Base-by-base conservation (phyloP, 768 basidiomycete genomes). In the Vararia minispora region DNA sequence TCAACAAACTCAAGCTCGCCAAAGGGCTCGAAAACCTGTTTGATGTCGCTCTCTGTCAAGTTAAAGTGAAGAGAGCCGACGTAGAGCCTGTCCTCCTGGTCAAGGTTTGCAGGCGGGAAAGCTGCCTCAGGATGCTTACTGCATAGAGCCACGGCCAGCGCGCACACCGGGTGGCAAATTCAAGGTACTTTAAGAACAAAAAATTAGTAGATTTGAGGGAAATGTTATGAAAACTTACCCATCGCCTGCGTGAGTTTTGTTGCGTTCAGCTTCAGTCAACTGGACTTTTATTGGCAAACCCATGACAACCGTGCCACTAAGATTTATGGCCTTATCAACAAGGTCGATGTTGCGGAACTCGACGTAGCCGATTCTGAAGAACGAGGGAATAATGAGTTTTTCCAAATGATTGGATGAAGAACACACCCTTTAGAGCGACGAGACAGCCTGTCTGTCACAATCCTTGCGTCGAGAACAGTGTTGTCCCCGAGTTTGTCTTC, bases 1-100 rank as follows among this genome's bases (percentile, higher is more conserved):
- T 99, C 94, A 58, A 99, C 91, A 65, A 92, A 92, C 62, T 94
- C 94, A 50, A 99, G 71, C 63, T 92, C 87, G 52, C 95, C 95
- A 59, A 98, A 99, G 8, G 94, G 91, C 57, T 95, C 91, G 60
- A 99, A 99, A 50, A 99, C 94, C 75, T 97, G 91, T 63, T 83
- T 87, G 65, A 99, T 84, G 67, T 99, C 94, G 51, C 88, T 81
- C 64, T 95, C 87, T 39, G 89, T 87, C 44, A 99, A 79, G 60
- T 90, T 92, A 69, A 94, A 95, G 61, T 97, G 89, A 32, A 99
- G 66, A 44, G 90, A 94, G 41, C 90, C 91, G 59, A 99, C 90
- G 58, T 95, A 99, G 58, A 99, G 74, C 59, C 92, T 90, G 49
- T n/a, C n/a, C n/a, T n/a, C n/a, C n/a, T n/a, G n/a, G n/a, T n/a